Evolutionary conservation across 805 yeast species (phyloP).

Genomic region (Wickerhamomyces sydowiorum): DNA sequence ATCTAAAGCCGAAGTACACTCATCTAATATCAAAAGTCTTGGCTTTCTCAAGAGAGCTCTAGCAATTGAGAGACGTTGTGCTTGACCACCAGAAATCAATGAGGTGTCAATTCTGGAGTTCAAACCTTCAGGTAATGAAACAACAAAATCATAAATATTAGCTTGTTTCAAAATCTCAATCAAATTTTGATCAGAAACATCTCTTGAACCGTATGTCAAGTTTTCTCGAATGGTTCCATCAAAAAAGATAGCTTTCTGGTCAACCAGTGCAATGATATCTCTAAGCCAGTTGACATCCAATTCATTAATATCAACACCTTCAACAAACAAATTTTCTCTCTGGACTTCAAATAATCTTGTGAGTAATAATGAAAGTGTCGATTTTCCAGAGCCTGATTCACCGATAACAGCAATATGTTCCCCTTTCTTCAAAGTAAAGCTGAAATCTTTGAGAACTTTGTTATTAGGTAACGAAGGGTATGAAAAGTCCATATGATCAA

Average conservation of each 20-base stretch:
- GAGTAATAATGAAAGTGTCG: conserved; percentile 61
- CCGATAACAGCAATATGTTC: conserved; percentile 71
- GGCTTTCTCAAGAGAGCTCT: conserved; percentile 73
- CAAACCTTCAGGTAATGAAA: conserved; percentile 49
- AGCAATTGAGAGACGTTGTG: conserved; percentile 80
- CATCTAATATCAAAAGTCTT: conserved; percentile 61
- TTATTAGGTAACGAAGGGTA: conserved; percentile 34
- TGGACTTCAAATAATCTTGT: conserved; percentile 43
- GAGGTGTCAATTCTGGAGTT: conserved; percentile 49
- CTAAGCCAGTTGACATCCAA: conserved; percentile 47
- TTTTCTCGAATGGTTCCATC: conserved; percentile 73
- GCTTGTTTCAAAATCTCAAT: conserved; percentile 35
- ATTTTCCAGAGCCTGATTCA: conserved; percentile 87
- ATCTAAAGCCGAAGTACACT: conserved; percentile 86
- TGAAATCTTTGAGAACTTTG: conserved; percentile 35
- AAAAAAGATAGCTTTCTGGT: conserved; percentile 68
- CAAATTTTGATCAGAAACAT: conserved; percentile 31
- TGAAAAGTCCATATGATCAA: conserved; percentile 42
- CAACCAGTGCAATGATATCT: conserved; percentile 56
- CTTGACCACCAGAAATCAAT: conserved; percentile 83
- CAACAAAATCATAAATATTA: conserved; percentile 50
- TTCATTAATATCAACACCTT: conserved; percentile 39
- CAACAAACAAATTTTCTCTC: conserved; percentile 36
- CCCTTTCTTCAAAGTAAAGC: conserved; percentile 36
- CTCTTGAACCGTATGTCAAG: conserved; percentile 49